phyloP scores from a whole-genome alignment of 176 grass and related monocot genomes.

The Zoysia japonica region DNA sequence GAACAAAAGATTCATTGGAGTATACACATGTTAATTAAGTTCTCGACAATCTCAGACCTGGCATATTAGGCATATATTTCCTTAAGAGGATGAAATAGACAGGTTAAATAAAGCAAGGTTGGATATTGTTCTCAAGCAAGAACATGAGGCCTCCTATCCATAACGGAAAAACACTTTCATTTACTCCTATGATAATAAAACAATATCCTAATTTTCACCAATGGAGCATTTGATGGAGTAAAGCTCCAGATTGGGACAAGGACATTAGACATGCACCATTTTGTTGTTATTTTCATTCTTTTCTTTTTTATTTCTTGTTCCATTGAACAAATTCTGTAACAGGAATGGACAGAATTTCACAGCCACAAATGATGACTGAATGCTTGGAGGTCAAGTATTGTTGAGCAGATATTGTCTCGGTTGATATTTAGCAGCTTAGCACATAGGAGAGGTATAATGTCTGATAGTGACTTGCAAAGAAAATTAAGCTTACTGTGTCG shows the following conservation, averaged over 20 bases:
- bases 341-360: background rate
- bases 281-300: background rate
- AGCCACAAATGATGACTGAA: background rate
- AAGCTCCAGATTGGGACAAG: background rate
- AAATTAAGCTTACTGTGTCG: constrained; percentile 79
- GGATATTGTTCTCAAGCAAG: constrained; percentile 6
- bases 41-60: background rate
- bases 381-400: background rate
- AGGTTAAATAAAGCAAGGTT: background rate
- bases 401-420: background rate
- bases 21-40: background rate
- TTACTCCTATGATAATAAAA: background rate
- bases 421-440: background rate
- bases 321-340: background rate
- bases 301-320: too few species aligned
- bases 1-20: background rate
- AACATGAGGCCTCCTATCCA: background rate
- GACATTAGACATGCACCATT: background rate
- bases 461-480: background rate
- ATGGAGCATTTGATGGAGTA: background rate
- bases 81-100: background rate
- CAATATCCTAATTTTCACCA: background rate
- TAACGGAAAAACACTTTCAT: background rate
- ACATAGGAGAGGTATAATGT: background rate
- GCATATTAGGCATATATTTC: background rate